phyloP scores from a whole-genome alignment of 2,329 filamentous ascomycete species.

The Cladorrhinum sp. region DNA sequence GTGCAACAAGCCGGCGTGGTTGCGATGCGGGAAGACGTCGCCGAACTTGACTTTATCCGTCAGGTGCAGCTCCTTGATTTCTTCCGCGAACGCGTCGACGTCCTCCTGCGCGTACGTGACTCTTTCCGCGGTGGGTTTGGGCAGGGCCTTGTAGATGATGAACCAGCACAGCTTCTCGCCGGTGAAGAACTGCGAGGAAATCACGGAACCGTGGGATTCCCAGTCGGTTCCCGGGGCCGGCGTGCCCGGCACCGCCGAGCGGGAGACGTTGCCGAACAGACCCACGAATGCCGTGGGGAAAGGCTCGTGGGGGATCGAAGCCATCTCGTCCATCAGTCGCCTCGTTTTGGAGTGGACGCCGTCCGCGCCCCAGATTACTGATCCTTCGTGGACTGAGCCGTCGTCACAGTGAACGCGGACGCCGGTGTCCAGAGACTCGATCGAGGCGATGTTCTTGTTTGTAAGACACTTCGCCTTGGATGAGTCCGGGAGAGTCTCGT shows the following conservation, averaged over 20 bases:
- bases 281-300: background rate
- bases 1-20: constrained; percentile 15
- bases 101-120: constrained; percentile 19
- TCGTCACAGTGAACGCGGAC: constrained; percentile 34
- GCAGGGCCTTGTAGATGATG: constrained; percentile 20
- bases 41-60: constrained; percentile 17
- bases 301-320: constrained; percentile 19
- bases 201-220: background rate
- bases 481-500: constrained; percentile 28
- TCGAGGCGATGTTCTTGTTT: constrained; percentile 27
- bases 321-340: constrained; percentile 32
- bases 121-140: constrained; percentile 14
- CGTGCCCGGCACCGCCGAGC: background rate
- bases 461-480: constrained; percentile 29
- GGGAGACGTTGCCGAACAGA: constrained; percentile 2
- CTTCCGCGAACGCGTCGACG: constrained; percentile 11
- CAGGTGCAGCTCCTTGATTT: constrained; percentile 15
- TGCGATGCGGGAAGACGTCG: constrained; percentile 15
- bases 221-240: background rate
- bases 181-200: constrained; percentile 8
- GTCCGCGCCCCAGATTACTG: constrained; percentile 41
- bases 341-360: constrained; percentile 39
- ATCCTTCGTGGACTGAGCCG: constrained; percentile 31
- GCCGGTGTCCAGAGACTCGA: constrained; percentile 21
- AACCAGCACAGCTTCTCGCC: constrained; percentile 5